Conservation (phyloP, 768 basidiomycete genomes). For the Panaeolus papilionaceus region DNA sequence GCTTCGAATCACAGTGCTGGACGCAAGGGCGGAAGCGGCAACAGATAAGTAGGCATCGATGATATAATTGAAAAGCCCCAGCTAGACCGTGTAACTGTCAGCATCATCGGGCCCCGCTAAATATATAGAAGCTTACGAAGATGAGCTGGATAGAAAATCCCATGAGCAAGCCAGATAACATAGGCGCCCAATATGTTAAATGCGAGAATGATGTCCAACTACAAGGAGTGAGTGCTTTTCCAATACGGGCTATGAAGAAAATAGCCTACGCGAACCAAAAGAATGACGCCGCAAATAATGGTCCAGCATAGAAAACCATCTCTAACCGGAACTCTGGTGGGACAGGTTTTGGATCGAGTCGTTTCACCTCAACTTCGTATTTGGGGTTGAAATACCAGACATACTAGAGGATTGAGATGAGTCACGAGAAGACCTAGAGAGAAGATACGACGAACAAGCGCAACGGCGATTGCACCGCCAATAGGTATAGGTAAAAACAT, state of each 20-base stretch:
- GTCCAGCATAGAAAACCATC: slow-evolving; percentile 55
- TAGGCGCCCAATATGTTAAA: slow-evolving; percentile 58
- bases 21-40: slow-evolving; percentile 63
- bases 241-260: background rate
- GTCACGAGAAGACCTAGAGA: background rate
- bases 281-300: slow-evolving; percentile 57
- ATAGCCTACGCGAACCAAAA: slow-evolving; percentile 66
- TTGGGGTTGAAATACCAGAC: slow-evolving; percentile 53
- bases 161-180: slow-evolving; percentile 53
- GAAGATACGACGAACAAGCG: slow-evolving; percentile 40
- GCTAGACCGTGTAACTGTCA: slow-evolving; percentile 34
- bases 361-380: slow-evolving; percentile 49
- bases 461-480: slow-evolving; percentile 52
- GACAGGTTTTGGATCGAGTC: slow-evolving; percentile 55
- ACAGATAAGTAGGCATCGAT: slow-evolving; percentile 63
- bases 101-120: background rate
- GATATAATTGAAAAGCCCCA: slow-evolving; percentile 63
- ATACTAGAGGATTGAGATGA: slow-evolving; percentile 39
- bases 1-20: slow-evolving; percentile 58
- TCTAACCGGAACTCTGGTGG: slow-evolving; percentile 66
- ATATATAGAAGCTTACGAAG: slow-evolving; percentile 48
- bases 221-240: background rate
- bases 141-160: slow-evolving; percentile 62
- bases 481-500: slow-evolving; percentile 67
- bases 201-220: slow-evolving; percentile 66